A percentile compares a stretch with the other conserved stretches of the same genome.
Conservation (phyloP, 495 filamentous ascomycete genomes). For the Xylaria longipes region DNA sequence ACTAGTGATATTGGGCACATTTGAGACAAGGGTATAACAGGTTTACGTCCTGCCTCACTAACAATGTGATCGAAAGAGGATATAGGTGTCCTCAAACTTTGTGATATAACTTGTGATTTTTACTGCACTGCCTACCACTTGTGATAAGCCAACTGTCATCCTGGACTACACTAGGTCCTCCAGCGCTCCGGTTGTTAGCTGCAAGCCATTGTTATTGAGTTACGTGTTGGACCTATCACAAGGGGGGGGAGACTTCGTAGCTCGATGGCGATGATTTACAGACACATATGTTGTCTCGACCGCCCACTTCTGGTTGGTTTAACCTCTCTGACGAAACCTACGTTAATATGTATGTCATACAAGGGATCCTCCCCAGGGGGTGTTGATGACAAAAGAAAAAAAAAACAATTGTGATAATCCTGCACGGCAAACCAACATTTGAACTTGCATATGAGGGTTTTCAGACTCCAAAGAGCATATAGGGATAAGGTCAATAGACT, state of each 20-base stretch:
- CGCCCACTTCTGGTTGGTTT: background rate
- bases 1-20: conserved; percentile 8
- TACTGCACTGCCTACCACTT: background rate
- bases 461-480: background rate
- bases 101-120: background rate
- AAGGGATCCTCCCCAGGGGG: background rate
- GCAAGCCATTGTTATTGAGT: background rate
- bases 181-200: background rate
- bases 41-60: conserved; percentile 3
- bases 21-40: conserved; percentile 2
- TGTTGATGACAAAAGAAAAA: conserved; percentile 7
- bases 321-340: background rate
- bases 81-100: background rate
- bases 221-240: background rate
- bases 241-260: background rate
- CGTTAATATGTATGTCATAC: background rate
- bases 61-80: background rate
- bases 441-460: background rate
- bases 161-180: background rate
- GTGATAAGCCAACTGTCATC: background rate
- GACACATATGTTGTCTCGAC: background rate
- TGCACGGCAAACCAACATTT: conserved; percentile 12
- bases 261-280: background rate
- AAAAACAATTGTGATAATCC: background rate
- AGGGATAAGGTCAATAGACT: background rate